Evolutionary conservation across 257 asterid species (phyloP).

Genomic region (Solanum sejunctum): DNA sequence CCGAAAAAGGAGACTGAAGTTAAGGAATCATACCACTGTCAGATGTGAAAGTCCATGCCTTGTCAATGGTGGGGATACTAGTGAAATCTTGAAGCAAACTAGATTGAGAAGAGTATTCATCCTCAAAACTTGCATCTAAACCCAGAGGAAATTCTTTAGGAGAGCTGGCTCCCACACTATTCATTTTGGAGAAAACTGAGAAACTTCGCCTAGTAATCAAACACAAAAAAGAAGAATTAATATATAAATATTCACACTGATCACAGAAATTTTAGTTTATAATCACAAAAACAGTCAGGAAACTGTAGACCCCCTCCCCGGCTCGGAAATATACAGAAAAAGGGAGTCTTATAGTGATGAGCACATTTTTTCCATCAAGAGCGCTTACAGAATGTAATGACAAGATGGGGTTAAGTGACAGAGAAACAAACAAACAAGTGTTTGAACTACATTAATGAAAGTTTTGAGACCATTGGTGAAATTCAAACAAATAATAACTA

Average conservation of each 20-base stretch:
- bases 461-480: not conserved
- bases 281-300: not conserved
- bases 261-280: not conserved
- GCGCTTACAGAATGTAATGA: not conserved
- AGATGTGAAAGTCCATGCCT: conserved; percentile 81
- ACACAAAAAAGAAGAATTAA: not conserved
- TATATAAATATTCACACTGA: not conserved
- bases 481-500: not conserved
- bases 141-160: conserved; percentile 23
- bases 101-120: conserved; percentile 51
- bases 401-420: not conserved
- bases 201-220: conserved; percentile 3
- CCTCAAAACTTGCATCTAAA: conserved; percentile 35
- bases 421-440: not conserved
- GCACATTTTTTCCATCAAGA: not conserved
- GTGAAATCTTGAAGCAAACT: conserved; percentile 63
- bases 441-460: not conserved
- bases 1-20: not conserved
- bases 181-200: conserved; percentile 22
- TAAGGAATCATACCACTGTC: conserved; percentile 28
- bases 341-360: not conserved
- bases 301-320: not conserved
- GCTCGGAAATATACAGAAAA: not conserved
- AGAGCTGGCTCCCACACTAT: conserved; percentile 24
- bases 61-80: conserved; percentile 67